phyloP scores from a whole-genome alignment of 441 rosid species.

The Isatis lusitanica region DNA sequence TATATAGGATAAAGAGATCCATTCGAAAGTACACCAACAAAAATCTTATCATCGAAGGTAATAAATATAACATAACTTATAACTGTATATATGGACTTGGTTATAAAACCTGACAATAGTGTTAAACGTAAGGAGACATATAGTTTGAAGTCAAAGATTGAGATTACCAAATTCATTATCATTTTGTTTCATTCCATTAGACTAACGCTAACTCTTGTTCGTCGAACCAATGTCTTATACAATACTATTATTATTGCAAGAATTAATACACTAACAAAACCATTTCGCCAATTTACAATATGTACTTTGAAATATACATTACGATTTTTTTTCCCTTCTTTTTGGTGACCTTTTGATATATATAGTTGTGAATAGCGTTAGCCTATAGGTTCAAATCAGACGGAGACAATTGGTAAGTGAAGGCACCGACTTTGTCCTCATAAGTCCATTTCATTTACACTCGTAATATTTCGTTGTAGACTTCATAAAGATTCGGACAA shows the following conservation, averaged over 20 bases:
- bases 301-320: neutral
- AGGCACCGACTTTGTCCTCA: conserved; percentile 40
- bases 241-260: neutral
- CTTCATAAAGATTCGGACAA: conserved; percentile 19
- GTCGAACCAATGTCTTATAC: neutral
- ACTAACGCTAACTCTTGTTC: neutral
- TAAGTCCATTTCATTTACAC: conserved; percentile 37
- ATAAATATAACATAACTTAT: neutral
- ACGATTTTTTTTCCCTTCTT: neutral
- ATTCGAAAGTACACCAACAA: neutral
- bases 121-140: neutral
- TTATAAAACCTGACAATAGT: neutral
- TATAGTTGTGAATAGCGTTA: conserved; percentile 26
- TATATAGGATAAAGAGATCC: neutral
- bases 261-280: neutral
- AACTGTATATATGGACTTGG: neutral
- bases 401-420: conserved; percentile 30
- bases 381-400: conserved; percentile 33
- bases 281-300: neutral
- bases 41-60: neutral
- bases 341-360: neutral
- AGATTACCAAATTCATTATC: neutral
- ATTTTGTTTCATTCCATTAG: neutral
- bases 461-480: neutral
- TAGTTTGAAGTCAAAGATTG: neutral